Conservation (phyloP, 2,329 filamentous ascomycete species). For the Dendryphion nanum region DNA sequence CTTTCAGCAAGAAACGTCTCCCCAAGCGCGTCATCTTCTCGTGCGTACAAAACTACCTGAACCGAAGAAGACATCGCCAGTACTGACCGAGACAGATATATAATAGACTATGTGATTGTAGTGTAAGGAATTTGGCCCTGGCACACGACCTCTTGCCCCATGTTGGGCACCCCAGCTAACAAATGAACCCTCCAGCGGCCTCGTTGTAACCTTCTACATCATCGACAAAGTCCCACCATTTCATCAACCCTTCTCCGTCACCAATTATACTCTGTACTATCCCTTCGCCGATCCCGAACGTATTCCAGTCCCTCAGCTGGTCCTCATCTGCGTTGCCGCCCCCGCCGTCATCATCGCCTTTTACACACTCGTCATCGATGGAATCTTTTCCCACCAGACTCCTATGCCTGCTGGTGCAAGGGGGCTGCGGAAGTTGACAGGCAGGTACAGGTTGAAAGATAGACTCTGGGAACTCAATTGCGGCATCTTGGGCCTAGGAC, state of each 20-base stretch:
- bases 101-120: slow-evolving; percentile 60
- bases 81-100: slow-evolving; percentile 44
- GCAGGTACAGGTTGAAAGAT: slow-evolving; percentile 53
- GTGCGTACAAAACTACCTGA: slow-evolving; percentile 38
- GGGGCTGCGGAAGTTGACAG: slow-evolving; percentile 39
- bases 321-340: slow-evolving; percentile 49
- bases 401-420: slow-evolving; percentile 24
- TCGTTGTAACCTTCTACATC: slow-evolving; percentile 52
- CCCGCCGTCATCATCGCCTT: slow-evolving; percentile 53
- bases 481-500: slow-evolving; percentile 55
- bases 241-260: slow-evolving; percentile 58
- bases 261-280: slow-evolving; percentile 58
- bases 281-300: slow-evolving; percentile 57
- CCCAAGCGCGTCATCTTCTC: slow-evolving; percentile 53
- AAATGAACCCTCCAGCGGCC: slow-evolving; percentile 39
- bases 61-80: background rate
- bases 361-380: slow-evolving; percentile 59
- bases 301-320: slow-evolving; percentile 51
- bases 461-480: slow-evolving; percentile 63
- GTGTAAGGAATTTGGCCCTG: slow-evolving; percentile 42
- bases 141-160: slow-evolving; percentile 36
- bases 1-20: slow-evolving; percentile 54
- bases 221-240: slow-evolving; percentile 56
- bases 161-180: slow-evolving; percentile 15
- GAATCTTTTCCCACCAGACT: slow-evolving; percentile 54